Base-by-base conservation (phyloP, 2,329 filamentous ascomycete species). In the Arachnomyces sp. region DNA sequence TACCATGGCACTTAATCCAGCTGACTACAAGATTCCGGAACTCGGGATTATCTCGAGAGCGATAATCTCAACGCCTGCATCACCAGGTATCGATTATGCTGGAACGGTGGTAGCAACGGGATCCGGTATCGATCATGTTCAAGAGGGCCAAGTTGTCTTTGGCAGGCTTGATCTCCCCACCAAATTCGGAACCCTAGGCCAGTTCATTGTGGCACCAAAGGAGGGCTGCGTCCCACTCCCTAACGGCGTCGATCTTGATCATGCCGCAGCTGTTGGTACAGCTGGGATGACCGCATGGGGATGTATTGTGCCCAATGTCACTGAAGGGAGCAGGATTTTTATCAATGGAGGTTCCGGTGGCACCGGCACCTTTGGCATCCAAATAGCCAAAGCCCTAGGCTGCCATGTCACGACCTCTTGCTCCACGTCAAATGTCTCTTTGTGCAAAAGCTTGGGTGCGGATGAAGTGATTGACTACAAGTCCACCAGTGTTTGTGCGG, bases 281-380 rank as follows among this genome's bases (percentile, higher is more conserved):
- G 70, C 70, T 0, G 72, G 61, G 1, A 50, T 66, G 44, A 73
- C 72, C 3, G 68, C 71, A 3, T 71, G 69, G 44, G 68, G 74
- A 51, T 53, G 57, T 25, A 59, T 76, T 16, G 55, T 72, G n/a
- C 65, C 66, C 1, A 56, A 68, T 42, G 67, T 72, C 34, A 61
- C 64, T 15, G 44, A 57, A 3, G 76, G 76, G n/a, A 68, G 74
- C 38, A 72, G 68, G 49, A 66, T 84, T 6, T 77, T 83, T 51
- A 72, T 83, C 55, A 82, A 83, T 47, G 79, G 78, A 9, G 78
- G 78, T 0, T 76, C 71, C 4, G 80, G 80, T 7, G 80, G 80
- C 0, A 72, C 68, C 1, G 80, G 80, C 0, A 68, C 71, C 0
- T 80, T 71, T 42, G 73, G 68, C 1, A 75, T 84, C 39, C 80